A percentile compares a stretch with the other conserved stretches of the same genome.
These are phyloP conservation scores for Protomyces gravidus DNA, from an alignment of 1,139 yeast genomes.

Conservation along the genomic window DNA sequence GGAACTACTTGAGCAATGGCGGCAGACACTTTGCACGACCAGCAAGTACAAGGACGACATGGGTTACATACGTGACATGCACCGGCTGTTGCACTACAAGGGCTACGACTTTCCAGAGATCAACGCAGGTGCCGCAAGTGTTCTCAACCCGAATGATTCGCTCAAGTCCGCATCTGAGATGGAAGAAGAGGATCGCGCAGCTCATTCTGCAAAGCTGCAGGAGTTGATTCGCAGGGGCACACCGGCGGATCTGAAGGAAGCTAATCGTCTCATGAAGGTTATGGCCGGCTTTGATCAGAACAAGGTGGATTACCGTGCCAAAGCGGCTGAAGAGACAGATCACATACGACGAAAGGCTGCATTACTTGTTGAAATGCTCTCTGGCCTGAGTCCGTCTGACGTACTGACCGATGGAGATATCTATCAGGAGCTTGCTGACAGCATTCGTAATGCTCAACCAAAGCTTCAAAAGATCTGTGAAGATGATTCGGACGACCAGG, in stretches of 20 bases:
- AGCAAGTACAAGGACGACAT: conserved; percentile 87
- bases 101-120: conserved; percentile 78
- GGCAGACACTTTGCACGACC: conserved; percentile 87
- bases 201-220: conserved; percentile 91
- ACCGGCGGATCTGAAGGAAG: conserved; percentile 93
- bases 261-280: conserved; percentile 90
- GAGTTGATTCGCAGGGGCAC: conserved; percentile 92
- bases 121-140: conserved; percentile 86
- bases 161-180: conserved; percentile 84
- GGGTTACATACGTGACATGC: conserved; percentile 93
- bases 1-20: conserved; percentile 95
- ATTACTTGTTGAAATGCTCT: conserved; percentile 81
- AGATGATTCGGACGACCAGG: conserved; percentile 50
- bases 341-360: conserved; percentile 85
- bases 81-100: conserved; percentile 76
- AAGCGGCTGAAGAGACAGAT: conserved; percentile 78
- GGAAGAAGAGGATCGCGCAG: conserved; percentile 86
- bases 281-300: conserved; percentile 81
- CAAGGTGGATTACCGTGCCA: conserved; percentile 72
- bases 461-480: conserved; percentile 76
- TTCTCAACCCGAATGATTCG: conserved; percentile 80
- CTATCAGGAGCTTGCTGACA: conserved; percentile 66
- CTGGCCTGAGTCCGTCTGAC: conserved; percentile 53
- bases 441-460: conserved; percentile 81
- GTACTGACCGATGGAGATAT: conserved; percentile 51